These are phyloP conservation scores for Colletotrichum tropicicola DNA, from an alignment of 2,329 filamentous ascomycete genomes.

Conservation along the genomic window DNA sequence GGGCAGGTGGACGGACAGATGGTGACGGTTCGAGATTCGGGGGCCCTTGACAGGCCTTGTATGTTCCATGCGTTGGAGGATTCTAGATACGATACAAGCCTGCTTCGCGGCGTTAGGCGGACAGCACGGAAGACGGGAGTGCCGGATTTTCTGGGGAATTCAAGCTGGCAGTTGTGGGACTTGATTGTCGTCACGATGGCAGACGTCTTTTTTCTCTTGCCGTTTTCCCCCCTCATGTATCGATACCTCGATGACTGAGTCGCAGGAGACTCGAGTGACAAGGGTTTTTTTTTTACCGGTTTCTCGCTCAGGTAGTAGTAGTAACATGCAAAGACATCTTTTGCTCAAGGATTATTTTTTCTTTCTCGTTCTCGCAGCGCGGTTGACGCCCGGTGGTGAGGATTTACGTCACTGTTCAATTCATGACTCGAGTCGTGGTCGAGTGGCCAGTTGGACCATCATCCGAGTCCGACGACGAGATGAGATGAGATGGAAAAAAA, in stretches of 20 bases:
- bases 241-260: slow-evolving; percentile 4
- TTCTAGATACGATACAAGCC: too few species aligned
- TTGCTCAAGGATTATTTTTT: too few species aligned
- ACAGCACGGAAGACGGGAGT: neutral
- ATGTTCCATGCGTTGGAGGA: too few species aligned
- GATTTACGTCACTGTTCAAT: slow-evolving; percentile 19
- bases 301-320: neutral
- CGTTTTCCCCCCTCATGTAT: too few species aligned
- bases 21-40: neutral
- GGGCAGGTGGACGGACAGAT: neutral
- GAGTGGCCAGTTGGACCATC: slow-evolving; percentile 6
- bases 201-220: too few species aligned
- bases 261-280: neutral
- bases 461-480: neutral
- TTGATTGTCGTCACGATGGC: too few species aligned
- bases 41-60: too few species aligned
- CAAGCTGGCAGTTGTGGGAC: too few species aligned
- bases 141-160: neutral
- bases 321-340: neutral
- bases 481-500: neutral
- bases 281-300: too few species aligned
- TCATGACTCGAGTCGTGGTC: slow-evolving; percentile 19
- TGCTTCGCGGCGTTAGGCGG: neutral
- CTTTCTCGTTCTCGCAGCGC: neutral
- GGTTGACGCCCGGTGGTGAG: neutral